phyloP scores from a whole-genome alignment of 2,329 filamentous ascomycete species.

The Aspergillus sp. region DNA sequence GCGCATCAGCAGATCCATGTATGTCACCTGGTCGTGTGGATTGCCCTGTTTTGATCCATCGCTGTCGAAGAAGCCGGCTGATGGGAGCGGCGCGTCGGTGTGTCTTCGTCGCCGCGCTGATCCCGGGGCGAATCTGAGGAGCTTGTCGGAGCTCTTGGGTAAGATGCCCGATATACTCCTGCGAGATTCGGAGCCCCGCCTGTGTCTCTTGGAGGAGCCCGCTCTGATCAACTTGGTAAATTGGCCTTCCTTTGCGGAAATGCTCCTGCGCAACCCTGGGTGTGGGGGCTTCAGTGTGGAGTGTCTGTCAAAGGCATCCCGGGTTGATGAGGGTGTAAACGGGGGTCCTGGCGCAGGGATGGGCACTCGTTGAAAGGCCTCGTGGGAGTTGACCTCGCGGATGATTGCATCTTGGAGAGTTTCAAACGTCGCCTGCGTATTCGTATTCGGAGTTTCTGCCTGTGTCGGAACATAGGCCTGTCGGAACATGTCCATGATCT shows the following conservation, averaged over 20 bases:
- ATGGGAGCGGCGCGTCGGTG: constrained; percentile 32
- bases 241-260: constrained; percentile 22
- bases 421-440: constrained; percentile 30
- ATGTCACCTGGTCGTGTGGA: constrained; percentile 15
- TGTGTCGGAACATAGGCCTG: constrained; percentile 27
- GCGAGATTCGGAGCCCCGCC: constrained; percentile 16
- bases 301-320: constrained; percentile 14
- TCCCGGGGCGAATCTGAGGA: constrained; percentile 12
- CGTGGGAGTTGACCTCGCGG: constrained; percentile 36
- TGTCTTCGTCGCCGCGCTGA: constrained; percentile 25
- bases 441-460: no score
- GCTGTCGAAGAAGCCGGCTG: constrained; percentile 19
- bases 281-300: constrained; percentile 5
- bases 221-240: constrained; percentile 22
- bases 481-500: constrained; percentile 35
- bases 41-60: constrained; percentile 6
- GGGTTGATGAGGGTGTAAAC: constrained; percentile 22
- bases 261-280: constrained; percentile 14
- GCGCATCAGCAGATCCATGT: constrained; percentile 20
- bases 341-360: constrained; percentile 21
- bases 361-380: constrained; percentile 30
- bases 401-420: constrained; percentile 35
- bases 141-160: constrained; percentile 10
- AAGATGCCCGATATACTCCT: constrained; percentile 22
- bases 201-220: constrained; percentile 21